phyloP scores from a whole-genome alignment of 768 basidiomycete species.

The Suillus cothurnatus region DNA sequence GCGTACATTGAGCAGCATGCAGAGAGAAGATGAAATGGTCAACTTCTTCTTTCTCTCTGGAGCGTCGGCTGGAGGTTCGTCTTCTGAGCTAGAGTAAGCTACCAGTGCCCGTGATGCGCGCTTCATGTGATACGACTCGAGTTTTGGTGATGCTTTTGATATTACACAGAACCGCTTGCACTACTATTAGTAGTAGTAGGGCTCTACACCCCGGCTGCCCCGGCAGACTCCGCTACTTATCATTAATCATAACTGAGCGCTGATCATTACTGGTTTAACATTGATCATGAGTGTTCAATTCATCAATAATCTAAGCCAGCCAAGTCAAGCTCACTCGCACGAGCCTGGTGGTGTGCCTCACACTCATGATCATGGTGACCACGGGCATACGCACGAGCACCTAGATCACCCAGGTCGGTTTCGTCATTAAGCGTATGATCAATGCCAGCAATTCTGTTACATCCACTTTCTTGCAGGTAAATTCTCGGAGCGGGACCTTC shows the following conservation, averaged over 20 bases:
- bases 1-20: constrained; percentile 8
- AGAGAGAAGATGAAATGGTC: background rate
- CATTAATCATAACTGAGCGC: background rate
- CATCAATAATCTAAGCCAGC: constrained; percentile 61
- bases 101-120: constrained; percentile 39
- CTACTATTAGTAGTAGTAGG: background rate
- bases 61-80: constrained; percentile 25
- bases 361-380: constrained; percentile 67
- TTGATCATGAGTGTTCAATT: constrained; percentile 66
- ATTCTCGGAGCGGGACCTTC: constrained; percentile 89
- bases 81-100: constrained; percentile 53
- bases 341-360: constrained; percentile 43
- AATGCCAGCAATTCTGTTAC: background rate
- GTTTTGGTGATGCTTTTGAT: background rate
- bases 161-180: background rate
- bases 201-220: too few species aligned
- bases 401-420: constrained; percentile 81
- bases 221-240: background rate
- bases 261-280: background rate
- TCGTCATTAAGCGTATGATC: background rate
- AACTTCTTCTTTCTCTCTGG: constrained; percentile 47
- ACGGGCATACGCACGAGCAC: constrained; percentile 95
- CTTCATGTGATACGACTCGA: constrained; percentile 23
- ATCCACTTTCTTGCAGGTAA: constrained; percentile 59
- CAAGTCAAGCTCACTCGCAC: constrained; percentile 52